Percentiles rank a stretch among this genome's conserved stretches.
These are phyloP conservation scores for Alternaria triticimaculans DNA, from an alignment of 2,329 filamentous ascomycete genomes.

Conservation along the genomic window DNA sequence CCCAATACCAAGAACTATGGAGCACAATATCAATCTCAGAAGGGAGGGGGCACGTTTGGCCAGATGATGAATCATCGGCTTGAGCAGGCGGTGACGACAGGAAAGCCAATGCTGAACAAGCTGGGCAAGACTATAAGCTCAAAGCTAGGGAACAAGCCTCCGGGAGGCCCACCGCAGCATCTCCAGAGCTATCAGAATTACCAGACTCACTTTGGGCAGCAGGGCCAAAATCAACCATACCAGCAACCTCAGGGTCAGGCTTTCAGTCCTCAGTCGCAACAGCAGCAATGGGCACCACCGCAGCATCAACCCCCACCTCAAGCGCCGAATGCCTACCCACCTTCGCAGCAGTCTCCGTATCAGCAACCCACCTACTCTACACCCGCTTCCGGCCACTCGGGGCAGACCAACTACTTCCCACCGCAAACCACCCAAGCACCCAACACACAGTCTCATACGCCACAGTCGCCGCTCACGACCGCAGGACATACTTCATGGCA, in stretches of 20 bases:
- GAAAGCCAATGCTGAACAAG: conserved; percentile 48
- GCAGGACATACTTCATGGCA: conserved; percentile 18
- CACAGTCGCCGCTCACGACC: conserved; percentile 22
- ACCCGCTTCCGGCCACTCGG: conserved; percentile 25
- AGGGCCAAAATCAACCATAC: conserved; percentile 21
- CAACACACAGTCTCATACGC: conserved; percentile 11
- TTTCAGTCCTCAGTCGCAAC: conserved; percentile 22
- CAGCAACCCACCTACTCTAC: conserved; percentile 32
- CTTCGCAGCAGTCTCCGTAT: conserved; percentile 36
- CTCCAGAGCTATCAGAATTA: conserved; percentile 42
- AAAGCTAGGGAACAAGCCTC: conserved; percentile 37
- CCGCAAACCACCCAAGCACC: conserved; percentile 19
- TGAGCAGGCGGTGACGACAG: conserved; percentile 36
- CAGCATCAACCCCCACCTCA: conserved; percentile 27
- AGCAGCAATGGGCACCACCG: conserved; percentile 19
- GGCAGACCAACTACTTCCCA: conserved; percentile 38
- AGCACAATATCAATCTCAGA: conserved; percentile 23
- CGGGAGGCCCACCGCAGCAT: conserved; percentile 34
- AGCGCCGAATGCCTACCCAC: conserved; percentile 21
- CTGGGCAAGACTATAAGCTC: conserved; percentile 46
- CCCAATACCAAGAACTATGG: conserved; percentile 22
- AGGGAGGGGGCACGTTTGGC: conserved; percentile 32
- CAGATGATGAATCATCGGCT: conserved; percentile 41
- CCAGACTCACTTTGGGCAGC: conserved; percentile 36
- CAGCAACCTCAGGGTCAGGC: conserved; percentile 24